Conservation (phyloP, 352 stramenopile species). For the Globisporangium mamillatum region DNA sequence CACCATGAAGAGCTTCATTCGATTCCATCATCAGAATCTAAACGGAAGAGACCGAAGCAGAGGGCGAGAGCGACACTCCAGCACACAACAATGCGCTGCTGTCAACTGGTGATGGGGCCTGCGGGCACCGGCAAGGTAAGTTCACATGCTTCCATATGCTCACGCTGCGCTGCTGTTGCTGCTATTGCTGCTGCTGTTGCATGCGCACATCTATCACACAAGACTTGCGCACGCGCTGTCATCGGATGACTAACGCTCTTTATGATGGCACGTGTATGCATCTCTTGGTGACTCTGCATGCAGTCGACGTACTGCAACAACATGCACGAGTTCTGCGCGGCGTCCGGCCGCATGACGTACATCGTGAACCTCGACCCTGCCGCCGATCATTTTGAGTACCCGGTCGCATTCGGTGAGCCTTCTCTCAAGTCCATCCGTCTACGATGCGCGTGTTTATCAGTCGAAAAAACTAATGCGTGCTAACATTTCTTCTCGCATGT, state of each 20-base stretch:
- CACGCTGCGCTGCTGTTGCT: background rate
- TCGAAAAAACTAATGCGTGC: no score
- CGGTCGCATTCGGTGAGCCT: constrained; percentile 77
- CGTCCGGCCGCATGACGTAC: constrained; percentile 85
- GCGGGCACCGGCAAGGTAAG: constrained; percentile 89
- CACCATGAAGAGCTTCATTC: background rate
- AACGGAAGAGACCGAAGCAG: background rate
- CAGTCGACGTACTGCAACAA: constrained; percentile 93
- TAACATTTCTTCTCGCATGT: no score
- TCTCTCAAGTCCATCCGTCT: background rate
- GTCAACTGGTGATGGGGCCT: constrained; percentile 91
- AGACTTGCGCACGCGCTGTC: no score
- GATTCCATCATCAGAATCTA: background rate
- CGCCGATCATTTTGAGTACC: constrained; percentile 89
- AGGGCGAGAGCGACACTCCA: background rate
- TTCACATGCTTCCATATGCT: background rate
- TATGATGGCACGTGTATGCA: no score
- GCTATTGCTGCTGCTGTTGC: no score
- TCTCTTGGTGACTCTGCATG: background rate
- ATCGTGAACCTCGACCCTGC: constrained; percentile 98
- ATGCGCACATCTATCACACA: no score
- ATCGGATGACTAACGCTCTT: background rate
- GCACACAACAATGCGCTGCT: constrained; percentile 65
- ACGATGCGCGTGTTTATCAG: constrained; percentile 7
- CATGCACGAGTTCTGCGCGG: constrained; percentile 91